Conservation (phyloP, 116 monocot species). For the Dioscorea cayenensis region DNA sequence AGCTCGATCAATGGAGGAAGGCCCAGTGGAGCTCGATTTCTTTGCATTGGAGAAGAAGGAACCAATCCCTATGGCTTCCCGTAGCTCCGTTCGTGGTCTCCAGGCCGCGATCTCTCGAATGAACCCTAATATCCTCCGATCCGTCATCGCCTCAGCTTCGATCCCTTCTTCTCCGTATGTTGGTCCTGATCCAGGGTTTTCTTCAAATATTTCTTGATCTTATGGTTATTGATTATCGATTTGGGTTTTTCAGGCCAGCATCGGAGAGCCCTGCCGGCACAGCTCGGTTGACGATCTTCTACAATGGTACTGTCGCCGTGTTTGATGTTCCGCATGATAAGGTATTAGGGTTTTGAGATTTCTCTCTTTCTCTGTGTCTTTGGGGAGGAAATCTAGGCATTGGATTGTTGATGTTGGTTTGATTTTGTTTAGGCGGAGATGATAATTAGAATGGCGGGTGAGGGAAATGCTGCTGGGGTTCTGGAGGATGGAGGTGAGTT, state of each 20-base stretch:
- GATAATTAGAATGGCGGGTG: conserved; percentile 11
- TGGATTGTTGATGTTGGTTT: too few species aligned
- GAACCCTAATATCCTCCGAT: neutral
- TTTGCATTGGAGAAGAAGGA: conserved; percentile 7
- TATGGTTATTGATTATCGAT: neutral
- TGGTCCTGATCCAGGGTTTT: neutral
- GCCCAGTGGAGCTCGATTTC: conserved; percentile 20
- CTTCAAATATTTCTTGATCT: neutral
- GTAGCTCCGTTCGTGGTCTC: neutral
- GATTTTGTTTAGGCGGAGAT: conserved; percentile 6
- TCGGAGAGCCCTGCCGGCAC: neutral
- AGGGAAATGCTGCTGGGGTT: neutral
- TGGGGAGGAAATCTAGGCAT: too few species aligned
- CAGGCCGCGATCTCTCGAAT: neutral
- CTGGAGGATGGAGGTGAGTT: neutral
- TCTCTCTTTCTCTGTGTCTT: neutral
- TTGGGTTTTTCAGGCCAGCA: neutral
- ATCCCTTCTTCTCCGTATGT: neutral
- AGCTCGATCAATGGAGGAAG: conserved; percentile 3
- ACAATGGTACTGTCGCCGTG: conserved; percentile 17
- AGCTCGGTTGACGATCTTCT: conserved; percentile 16
- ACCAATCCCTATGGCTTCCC: neutral
- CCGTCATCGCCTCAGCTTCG: neutral
- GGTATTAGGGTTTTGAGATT: neutral
- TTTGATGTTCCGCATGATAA: conserved; percentile 14